Evolutionary conservation across 192 early-diverging fungal species (phyloP).

Genomic region (Coemansia sp.): DNA sequence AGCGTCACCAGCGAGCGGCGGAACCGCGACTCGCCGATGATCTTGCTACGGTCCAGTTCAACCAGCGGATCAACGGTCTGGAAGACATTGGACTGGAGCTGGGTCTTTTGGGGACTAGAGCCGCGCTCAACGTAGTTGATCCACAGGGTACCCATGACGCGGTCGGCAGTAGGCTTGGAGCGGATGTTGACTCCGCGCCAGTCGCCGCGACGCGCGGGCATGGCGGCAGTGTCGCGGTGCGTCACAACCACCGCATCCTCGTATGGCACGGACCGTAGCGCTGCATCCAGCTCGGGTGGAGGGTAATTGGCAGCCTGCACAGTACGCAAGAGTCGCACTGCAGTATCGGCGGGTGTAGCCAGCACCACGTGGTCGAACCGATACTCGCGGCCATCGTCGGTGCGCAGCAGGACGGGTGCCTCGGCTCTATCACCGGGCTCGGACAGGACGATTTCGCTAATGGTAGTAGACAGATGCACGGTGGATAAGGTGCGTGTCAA

Average conservation of each 20-base stretch:
- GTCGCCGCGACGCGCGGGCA: slow-evolving; percentile 20
- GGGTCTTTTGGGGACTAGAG: slow-evolving; percentile 22
- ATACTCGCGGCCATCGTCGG: slow-evolving; percentile 1
- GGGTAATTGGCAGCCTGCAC: not conserved
- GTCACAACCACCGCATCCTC: slow-evolving; percentile 35
- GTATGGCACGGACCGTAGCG: slow-evolving; percentile 35
- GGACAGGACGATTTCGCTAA: slow-evolving; percentile 4
- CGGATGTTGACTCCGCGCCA: slow-evolving; percentile 51
- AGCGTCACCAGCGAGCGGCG: slow-evolving; percentile 55
- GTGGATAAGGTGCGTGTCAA: slow-evolving; percentile 2
- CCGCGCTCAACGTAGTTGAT: slow-evolving; percentile 52
- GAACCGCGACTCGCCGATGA: slow-evolving; percentile 45
- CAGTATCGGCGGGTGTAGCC: slow-evolving; percentile 35
- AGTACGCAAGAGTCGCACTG: slow-evolving; percentile 6
- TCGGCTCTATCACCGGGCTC: not conserved
- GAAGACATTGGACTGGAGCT: slow-evolving; percentile 42
- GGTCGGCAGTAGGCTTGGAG: not conserved
- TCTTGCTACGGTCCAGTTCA: slow-evolving; percentile 25
- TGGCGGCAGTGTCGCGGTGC: slow-evolving; percentile 38
- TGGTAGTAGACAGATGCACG: slow-evolving; percentile 5
- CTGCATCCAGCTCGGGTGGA: slow-evolving; percentile 13
- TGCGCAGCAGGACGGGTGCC: not conserved
- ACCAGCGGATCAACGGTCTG: slow-evolving; percentile 59
- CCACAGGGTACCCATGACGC: slow-evolving; percentile 35
- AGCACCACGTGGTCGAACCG: slow-evolving; percentile 32